phyloP scores from a whole-genome alignment of 2,329 filamentous ascomycete genomes.

The Claviceps paspali region DNA sequence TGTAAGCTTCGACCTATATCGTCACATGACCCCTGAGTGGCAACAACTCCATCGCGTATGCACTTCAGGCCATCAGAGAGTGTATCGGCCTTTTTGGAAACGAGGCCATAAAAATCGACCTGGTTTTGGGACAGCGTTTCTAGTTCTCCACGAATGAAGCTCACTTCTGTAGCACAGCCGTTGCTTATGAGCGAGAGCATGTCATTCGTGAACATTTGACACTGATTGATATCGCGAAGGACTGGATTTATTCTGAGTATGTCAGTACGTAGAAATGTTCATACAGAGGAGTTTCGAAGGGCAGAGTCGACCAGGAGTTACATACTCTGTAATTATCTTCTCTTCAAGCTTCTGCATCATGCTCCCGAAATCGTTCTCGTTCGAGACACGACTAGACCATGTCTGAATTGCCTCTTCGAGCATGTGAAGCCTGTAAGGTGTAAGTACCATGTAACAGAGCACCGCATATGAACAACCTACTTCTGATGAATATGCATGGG shows the following conservation, averaged over 20 bases:
- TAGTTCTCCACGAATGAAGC: not conserved
- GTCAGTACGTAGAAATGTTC: not conserved
- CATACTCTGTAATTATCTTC: conserved; percentile 3
- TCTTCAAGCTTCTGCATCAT: conserved; percentile 2
- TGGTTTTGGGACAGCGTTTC: conserved; percentile 7
- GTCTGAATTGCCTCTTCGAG: conserved; percentile 2
- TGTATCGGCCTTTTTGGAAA: not conserved
- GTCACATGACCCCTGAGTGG: not conserved
- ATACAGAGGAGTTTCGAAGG: not conserved
- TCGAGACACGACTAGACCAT: not conserved
- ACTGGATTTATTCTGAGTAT: conserved; percentile 3
- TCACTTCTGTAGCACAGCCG: conserved; percentile 3
- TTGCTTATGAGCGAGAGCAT: conserved; percentile 2
- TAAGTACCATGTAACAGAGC: not conserved
- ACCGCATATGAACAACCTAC: not conserved
- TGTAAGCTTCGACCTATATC: conserved; percentile 1
- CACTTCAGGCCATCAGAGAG: not conserved
- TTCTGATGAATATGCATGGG: not conserved
- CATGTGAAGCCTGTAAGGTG: conserved; percentile 1
- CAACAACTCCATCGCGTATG: conserved; percentile 1
- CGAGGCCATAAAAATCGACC: conserved; percentile 3
- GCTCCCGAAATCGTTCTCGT: not conserved
- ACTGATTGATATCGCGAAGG: conserved; percentile 1
- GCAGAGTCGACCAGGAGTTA: not conserved
- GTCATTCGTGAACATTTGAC: conserved; percentile 3